These are phyloP conservation scores for Arthroderma sp. DNA, from an alignment of 2,329 filamentous ascomycete species.

Conservation along the genomic window DNA sequence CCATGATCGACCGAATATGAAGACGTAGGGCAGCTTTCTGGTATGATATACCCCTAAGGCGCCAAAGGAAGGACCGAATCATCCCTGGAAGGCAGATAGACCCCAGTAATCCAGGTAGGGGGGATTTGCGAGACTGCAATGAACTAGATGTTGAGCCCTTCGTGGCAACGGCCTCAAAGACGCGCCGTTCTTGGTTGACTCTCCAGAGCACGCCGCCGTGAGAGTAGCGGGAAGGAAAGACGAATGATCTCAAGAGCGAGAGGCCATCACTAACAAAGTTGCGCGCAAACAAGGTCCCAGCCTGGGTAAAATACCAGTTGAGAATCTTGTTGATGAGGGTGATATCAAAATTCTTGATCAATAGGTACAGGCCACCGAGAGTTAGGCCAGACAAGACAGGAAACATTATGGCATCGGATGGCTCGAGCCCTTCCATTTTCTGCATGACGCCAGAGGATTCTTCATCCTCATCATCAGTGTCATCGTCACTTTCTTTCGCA, in stretches of 20 bases:
- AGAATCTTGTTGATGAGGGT: slow-evolving; percentile 69
- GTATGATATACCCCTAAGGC: slow-evolving; percentile 33
- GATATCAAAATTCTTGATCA: slow-evolving; percentile 82
- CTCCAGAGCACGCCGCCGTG: slow-evolving; percentile 38
- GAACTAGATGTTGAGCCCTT: slow-evolving; percentile 5
- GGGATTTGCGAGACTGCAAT: slow-evolving; percentile 25
- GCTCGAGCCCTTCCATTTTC: slow-evolving; percentile 54
- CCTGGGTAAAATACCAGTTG: slow-evolving; percentile 66
- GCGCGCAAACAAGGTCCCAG: slow-evolving; percentile 64
- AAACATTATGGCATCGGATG: slow-evolving; percentile 71
- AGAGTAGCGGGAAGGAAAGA: slow-evolving; percentile 62
- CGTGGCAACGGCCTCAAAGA: slow-evolving; percentile 16
- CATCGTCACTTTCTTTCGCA: slow-evolving; percentile 14
- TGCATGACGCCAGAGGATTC: slow-evolving; percentile 42
- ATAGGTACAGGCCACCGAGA: slow-evolving; percentile 65
- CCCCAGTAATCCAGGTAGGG: slow-evolving; percentile 40
- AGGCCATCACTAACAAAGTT: slow-evolving; percentile 61
- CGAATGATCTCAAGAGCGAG: slow-evolving; percentile 48
- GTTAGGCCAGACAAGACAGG: slow-evolving; percentile 62
- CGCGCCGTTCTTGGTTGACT: slow-evolving; percentile 19
- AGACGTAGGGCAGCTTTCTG: slow-evolving; percentile 40
- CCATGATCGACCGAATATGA: slow-evolving; percentile 40
- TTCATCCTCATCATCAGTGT: slow-evolving; percentile 37
- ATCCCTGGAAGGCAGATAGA: slow-evolving; percentile 31
- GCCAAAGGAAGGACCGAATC: slow-evolving; percentile 34